Percentiles rank a stretch among this genome's conserved stretches.
These are phyloP conservation scores for Orbilia quercus DNA, from an alignment of 2,329 filamentous ascomycete genomes.

Conservation along the genomic window DNA sequence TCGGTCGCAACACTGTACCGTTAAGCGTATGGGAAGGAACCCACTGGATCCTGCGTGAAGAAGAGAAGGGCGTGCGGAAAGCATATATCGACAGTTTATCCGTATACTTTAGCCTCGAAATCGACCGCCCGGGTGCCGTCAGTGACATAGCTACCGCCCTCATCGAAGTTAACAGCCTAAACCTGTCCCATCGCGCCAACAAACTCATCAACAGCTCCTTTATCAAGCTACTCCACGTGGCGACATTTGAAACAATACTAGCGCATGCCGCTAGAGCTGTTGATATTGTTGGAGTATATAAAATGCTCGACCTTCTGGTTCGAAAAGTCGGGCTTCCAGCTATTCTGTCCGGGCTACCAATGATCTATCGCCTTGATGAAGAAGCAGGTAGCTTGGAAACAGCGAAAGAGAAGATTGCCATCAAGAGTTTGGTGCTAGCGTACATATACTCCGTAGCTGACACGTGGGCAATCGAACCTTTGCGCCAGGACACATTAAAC, in stretches of 20 bases:
- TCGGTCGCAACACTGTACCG: slow-evolving; percentile 79
- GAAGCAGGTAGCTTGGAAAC: slow-evolving; percentile 76
- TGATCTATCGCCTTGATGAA: slow-evolving; percentile 89
- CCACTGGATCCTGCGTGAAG: slow-evolving; percentile 87
- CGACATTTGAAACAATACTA: slow-evolving; percentile 87
- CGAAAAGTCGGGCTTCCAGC: slow-evolving; percentile 84
- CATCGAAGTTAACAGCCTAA: slow-evolving; percentile 62
- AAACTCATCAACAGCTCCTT: slow-evolving; percentile 67
- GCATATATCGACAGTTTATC: slow-evolving; percentile 86
- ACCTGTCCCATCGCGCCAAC: slow-evolving; percentile 59
- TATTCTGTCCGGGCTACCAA: slow-evolving; percentile 80
- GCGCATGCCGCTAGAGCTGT: slow-evolving; percentile 77
- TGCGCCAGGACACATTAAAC: slow-evolving; percentile 77
- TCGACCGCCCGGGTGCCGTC: slow-evolving; percentile 72
- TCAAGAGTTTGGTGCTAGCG: slow-evolving; percentile 86
- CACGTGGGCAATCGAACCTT: slow-evolving; percentile 79
- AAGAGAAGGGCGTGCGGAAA: slow-evolving; percentile 79
- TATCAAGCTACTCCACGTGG: slow-evolving; percentile 82
- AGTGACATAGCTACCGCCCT: slow-evolving; percentile 69
- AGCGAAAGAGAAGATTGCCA: slow-evolving; percentile 77
- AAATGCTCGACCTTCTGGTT: slow-evolving; percentile 79
- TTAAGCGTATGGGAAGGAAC: slow-evolving; percentile 95
- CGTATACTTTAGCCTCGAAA: slow-evolving; percentile 76
- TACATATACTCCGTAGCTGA: slow-evolving; percentile 86
- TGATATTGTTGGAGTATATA: slow-evolving; percentile 80